These are phyloP conservation scores for Corniculantispora saksenae DNA, from an alignment of 2,329 filamentous ascomycete genomes.

Conservation along the genomic window DNA sequence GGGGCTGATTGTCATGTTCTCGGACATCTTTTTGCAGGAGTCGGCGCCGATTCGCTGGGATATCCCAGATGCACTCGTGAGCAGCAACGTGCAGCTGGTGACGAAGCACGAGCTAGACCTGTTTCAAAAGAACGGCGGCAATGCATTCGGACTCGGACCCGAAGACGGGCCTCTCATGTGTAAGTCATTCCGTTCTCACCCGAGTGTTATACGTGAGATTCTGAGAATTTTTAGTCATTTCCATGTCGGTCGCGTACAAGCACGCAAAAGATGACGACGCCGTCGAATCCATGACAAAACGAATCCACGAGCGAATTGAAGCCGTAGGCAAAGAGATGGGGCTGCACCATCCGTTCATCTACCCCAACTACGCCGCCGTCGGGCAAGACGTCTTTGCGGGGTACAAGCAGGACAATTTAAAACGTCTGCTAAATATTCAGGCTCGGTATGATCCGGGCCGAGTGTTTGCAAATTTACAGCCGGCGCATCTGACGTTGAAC, in stretches of 20 bases:
- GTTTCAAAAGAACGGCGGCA: background rate
- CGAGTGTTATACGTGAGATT: too few relatives aligned
- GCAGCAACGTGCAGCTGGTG: background rate
- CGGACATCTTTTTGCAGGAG: constrained; percentile 1
- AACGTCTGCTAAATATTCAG: background rate
- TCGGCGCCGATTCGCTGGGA: background rate
- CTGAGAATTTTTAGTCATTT: too few relatives aligned
- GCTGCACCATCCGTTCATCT: constrained; percentile 4
- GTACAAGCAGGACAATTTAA: background rate
- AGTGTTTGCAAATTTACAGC: constrained; percentile 10
- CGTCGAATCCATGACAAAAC: background rate
- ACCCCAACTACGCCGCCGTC: constrained; percentile 1
- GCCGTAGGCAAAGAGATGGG: background rate
- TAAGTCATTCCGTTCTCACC: background rate
- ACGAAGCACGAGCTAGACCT: background rate
- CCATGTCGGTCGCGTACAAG: background rate
- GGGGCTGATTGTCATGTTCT: background rate
- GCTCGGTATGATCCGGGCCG: background rate
- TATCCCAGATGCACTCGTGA: background rate
- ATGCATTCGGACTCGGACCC: background rate
- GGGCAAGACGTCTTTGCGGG: constrained; percentile 1
- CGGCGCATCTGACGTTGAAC: background rate
- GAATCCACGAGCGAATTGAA: background rate
- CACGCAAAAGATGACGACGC: background rate
- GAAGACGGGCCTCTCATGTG: constrained; percentile 1